Percentiles rank a stretch among this genome's conserved stretches.
These are phyloP conservation scores for Diutina mesorugosa DNA, from an alignment of 1,139 yeast species.

Conservation along the genomic window DNA sequence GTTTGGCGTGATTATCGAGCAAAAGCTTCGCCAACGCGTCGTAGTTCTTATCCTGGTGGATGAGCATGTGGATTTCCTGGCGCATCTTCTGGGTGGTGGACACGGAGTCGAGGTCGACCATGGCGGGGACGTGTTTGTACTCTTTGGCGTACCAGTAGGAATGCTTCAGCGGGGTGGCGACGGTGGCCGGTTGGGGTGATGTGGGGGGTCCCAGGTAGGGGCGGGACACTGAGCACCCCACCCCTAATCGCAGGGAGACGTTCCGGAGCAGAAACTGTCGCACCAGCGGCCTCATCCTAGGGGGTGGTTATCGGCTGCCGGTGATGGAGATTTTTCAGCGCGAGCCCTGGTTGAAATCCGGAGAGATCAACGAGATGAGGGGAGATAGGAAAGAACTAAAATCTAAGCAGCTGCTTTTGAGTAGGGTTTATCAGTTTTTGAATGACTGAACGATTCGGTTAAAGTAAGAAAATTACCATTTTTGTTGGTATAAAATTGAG, in stretches of 20 bases:
- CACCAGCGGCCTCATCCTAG: not conserved
- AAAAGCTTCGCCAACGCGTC: not conserved
- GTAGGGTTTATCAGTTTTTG: too few species aligned
- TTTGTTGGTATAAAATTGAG: too few species aligned
- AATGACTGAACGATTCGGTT: too few species aligned
- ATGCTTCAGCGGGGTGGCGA: not conserved
- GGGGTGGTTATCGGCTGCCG: not conserved
- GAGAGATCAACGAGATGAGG: too few species aligned
- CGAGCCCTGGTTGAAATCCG: not conserved
- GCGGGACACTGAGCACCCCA: not conserved
- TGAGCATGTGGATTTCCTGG: not conserved
- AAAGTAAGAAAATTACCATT: too few species aligned
- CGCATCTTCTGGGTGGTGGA: not conserved
- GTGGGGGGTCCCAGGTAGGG: not conserved
- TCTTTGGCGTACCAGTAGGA: not conserved
- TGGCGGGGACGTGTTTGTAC: not conserved
- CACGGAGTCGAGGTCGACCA: not conserved
- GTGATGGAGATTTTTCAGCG: not conserved
- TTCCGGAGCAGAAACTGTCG: not conserved
- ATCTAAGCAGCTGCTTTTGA: too few species aligned
- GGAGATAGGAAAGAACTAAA: too few species aligned
- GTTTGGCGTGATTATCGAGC: not conserved
- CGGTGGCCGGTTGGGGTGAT: not conserved
- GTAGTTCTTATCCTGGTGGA: not conserved
- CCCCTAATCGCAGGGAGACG: not conserved